phyloP scores from a whole-genome alignment of 208 protist genomes.

The Trypanosoma lewisi region DNA sequence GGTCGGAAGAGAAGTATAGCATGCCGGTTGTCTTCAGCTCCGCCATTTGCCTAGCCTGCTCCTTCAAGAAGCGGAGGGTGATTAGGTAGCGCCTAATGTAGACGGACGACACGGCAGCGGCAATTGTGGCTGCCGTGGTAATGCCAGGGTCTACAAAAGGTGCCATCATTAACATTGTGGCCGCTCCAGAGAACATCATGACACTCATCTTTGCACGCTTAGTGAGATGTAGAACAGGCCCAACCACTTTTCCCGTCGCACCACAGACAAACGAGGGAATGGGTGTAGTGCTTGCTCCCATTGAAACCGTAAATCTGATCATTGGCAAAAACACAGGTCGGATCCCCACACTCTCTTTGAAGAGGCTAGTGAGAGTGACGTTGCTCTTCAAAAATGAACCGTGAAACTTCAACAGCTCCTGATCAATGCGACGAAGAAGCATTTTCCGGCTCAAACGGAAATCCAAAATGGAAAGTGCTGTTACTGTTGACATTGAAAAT shows the following conservation, averaged over 20 bases:
- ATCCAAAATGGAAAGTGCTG: conserved; percentile 74
- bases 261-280: conserved; percentile 80
- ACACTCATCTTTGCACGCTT: neutral
- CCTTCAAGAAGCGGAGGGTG: conserved; percentile 34
- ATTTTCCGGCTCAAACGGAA: conserved; percentile 58
- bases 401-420: conserved; percentile 85
- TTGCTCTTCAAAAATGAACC: conserved; percentile 80
- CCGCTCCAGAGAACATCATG: conserved; percentile 32
- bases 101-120: conserved; percentile 36
- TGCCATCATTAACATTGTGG: conserved; percentile 40
- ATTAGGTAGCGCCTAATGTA: conserved; percentile 32
- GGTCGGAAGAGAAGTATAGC: conserved; percentile 78
- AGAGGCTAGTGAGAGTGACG: conserved; percentile 61
- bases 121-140: conserved; percentile 58
- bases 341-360: conserved; percentile 56
- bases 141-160: conserved; percentile 61
- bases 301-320: conserved; percentile 68
- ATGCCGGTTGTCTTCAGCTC: conserved; percentile 77
- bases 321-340: conserved; percentile 86
- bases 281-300: conserved; percentile 37
- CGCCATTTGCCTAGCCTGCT: conserved; percentile 50
- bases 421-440: conserved; percentile 69
- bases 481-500: conserved; percentile 87
- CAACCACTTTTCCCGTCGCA: conserved; percentile 82
- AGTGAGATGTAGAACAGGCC: conserved; percentile 60